Base-by-base conservation (phyloP, 495 filamentous ascomycete species). In the Lentithecium fluviatile region DNA sequence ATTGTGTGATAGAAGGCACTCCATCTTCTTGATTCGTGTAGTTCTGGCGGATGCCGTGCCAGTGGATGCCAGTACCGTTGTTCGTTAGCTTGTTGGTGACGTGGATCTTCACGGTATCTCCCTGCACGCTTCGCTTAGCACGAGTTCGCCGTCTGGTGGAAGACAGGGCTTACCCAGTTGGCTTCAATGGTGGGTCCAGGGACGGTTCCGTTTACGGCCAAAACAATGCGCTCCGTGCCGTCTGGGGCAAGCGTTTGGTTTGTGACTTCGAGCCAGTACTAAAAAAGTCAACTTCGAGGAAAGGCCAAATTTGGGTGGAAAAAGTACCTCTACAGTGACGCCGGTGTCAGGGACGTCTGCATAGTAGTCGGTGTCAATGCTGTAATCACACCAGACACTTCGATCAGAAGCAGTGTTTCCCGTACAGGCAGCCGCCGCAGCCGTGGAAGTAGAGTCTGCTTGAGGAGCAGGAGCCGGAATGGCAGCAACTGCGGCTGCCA, bases 1-100 rank as follows among this genome's bases (percentile, higher is more conserved):
- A 43, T 13, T 43, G 40, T 3, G 60, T 74, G 36, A 74, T 53
- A 20, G 67, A 71, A 36, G 58, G 59, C 23, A 64, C 64, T 36
- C 72, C 71, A 48, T 74, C 72, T 37, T 56, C 46, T 8, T 45
- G 60, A 51, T 56, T 64, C 40, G 40, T 66, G 50, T 62, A 8
- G 24, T 58, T 58, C 42, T 74, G 72, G 15, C 72, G 56, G 24
- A 74, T 36, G 34, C 72, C 72, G 52, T 74, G 72, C 67, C 67
- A 74, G 52, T 74, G 69, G 17, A 74, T 65, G 38, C 63, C 43
- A 6, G 71, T 73, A 17, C 73, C 73, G 47, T 75, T 75, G 47
- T 68, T 52, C 19, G 64, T 48, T 34, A 73, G 52, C 3, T 36
- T 42, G 54, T 75, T 75, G 37, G 38, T 66, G 12, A 75, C 69